Evolutionary conservation across 768 basidiomycete species (phyloP).

Genomic region (Boletus subparvulus): DNA sequence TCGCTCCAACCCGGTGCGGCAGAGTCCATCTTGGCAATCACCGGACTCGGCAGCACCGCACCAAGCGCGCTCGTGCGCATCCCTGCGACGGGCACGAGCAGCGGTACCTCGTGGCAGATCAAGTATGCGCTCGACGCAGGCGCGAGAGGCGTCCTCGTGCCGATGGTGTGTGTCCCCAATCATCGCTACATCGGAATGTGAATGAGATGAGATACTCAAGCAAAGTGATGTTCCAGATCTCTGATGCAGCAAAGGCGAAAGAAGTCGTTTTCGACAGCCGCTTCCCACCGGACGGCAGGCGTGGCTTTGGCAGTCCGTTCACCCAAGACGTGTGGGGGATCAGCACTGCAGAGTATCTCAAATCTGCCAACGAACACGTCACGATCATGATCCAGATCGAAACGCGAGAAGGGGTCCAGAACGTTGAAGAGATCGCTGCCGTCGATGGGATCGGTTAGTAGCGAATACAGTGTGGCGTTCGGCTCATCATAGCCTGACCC

Average conservation of each 20-base stretch:
- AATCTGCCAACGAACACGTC: slow-evolving; percentile 53
- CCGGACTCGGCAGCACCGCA: slow-evolving; percentile 41
- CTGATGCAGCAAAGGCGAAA: slow-evolving; percentile 53
- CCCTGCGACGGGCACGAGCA: slow-evolving; percentile 58
- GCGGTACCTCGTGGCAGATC: slow-evolving; percentile 66
- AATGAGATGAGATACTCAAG: background rate
- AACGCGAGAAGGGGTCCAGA: slow-evolving; percentile 56
- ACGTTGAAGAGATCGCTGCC: slow-evolving; percentile 56
- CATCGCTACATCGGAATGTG: background rate
- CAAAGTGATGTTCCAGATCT: slow-evolving; percentile 36
- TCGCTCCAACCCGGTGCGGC: slow-evolving; percentile 55
- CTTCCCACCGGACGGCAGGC: slow-evolving; percentile 61
- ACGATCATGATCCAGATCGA: slow-evolving; percentile 69
- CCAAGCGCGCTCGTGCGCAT: slow-evolving; percentile 61
- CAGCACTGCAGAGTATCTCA: slow-evolving; percentile 50
- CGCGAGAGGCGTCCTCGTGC: slow-evolving; percentile 62
- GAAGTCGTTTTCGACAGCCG: slow-evolving; percentile 56
- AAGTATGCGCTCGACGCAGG: slow-evolving; percentile 70
- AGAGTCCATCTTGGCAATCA: slow-evolving; percentile 55
- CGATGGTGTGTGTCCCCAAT: slow-evolving; percentile 49
- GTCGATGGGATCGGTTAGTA: slow-evolving; percentile 61
- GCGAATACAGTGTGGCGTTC: background rate
- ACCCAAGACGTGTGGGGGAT: slow-evolving; percentile 59
- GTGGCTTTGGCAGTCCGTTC: slow-evolving; percentile 67
- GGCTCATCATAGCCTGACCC: background rate